phyloP scores from a whole-genome alignment of 805 yeast genomes.

The Soucietia sequanensis region DNA sequence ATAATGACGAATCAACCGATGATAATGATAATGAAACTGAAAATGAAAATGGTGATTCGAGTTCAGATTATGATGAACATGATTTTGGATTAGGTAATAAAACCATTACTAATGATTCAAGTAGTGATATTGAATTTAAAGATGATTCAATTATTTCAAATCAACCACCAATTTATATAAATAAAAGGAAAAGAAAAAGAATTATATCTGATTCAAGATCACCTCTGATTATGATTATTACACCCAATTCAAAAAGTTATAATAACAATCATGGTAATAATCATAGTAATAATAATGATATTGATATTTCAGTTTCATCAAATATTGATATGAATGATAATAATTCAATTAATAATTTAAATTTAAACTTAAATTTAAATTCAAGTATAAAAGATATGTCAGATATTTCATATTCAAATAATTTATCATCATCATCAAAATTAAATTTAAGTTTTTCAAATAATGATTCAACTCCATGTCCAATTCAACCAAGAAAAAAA shows the following conservation, averaged over 20 bases:
- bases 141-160: slow-evolving; percentile 3
- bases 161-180: slow-evolving; percentile 18
- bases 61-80: slow-evolving; percentile 8
- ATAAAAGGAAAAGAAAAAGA: slow-evolving; percentile 24
- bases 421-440: slow-evolving; percentile 6
- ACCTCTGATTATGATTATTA: slow-evolving; percentile 23
- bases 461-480: slow-evolving; percentile 46
- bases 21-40: too few relatives aligned
- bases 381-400: slow-evolving; percentile 1
- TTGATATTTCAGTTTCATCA: slow-evolving; percentile 9
- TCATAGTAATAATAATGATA: slow-evolving; percentile 3
- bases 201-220: slow-evolving; percentile 12
- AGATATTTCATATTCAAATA: slow-evolving; percentile 1
- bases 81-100: slow-evolving; percentile 23
- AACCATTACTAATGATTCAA: slow-evolving; percentile 22
- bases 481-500: slow-evolving; percentile 39
- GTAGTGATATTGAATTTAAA: slow-evolving; percentile 12
- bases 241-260: slow-evolving; percentile 14
- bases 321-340: too few relatives aligned
- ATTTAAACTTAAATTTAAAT: slow-evolving; percentile 2
- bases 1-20: too few relatives aligned
- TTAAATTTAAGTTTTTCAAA: slow-evolving; percentile 29
- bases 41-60: too few relatives aligned
- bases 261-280: slow-evolving; percentile 5
- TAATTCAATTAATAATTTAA: too few relatives aligned